Base-by-base conservation (phyloP, 768 basidiomycete species). In the Tylopilus felleus region DNA sequence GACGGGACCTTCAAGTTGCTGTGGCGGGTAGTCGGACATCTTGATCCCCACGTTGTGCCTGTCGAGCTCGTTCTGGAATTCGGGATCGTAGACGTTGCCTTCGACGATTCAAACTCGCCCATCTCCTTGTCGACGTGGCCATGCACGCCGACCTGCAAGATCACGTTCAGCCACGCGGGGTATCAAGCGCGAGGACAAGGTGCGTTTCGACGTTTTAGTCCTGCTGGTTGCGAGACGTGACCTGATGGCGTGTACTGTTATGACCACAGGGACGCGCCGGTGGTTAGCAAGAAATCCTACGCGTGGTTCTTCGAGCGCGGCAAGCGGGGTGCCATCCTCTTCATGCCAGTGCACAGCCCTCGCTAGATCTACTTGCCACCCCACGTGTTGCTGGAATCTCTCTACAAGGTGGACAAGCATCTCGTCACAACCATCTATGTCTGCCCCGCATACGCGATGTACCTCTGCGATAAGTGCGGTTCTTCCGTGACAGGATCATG, bases 41-140 rank as follows among this genome's bases (percentile, higher is more conserved):
- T 23, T 53, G 47, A 68, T 41, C 2, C 44, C 49, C 17, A 43
- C 38, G n/a, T 22, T 31, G 14, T 60, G 46, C 12, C 45, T 57
- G 43, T 60, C 47, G 12, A 73, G 25, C 8, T 58, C 56, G 2
- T 46, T 21, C 21, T 65, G 66, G 14, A 58, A 63, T 1, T 52
- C 41, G 0, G 58, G 38, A 14, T 72, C 69, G n/a, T 74, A 74
- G 47, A 74, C 61, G 29, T 71, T 74, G 5, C 73, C 73, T 25
- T 74, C 67, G 16, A 61, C 59, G 5, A 61, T 52, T n/a, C n/a
- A n/a, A 75, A 57, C 19, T 63, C 47, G 4, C 74, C 74, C 0
- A 65, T 68, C 7, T 65, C 61, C 35, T 49, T 62, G 40, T 75
- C 61, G 41, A 75, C 33, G 16, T 39, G 60, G 21, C 74, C 73